Percentiles rank a stretch among this genome's conserved stretches.
These are phyloP conservation scores for Haplosporangium sp. DNA, from an alignment of 371 early-diverging fungal species.

Conservation along the genomic window DNA sequence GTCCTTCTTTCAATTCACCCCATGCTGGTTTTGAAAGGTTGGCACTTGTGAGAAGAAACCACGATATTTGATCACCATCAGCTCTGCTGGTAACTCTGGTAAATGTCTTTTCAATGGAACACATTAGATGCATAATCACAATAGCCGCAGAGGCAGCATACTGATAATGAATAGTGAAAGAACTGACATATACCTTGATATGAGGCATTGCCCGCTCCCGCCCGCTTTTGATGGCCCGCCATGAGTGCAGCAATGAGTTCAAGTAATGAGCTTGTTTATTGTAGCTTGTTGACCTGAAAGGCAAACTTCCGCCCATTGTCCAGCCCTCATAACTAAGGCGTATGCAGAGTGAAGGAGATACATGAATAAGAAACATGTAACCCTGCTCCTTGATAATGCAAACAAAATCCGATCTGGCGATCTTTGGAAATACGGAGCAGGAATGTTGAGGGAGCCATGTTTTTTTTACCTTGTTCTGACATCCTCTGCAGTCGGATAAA, in stretches of 20 bases:
- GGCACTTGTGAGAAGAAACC: slow-evolving; percentile 67
- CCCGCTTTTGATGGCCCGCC: slow-evolving; percentile 62
- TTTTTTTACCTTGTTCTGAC: slow-evolving; percentile 64
- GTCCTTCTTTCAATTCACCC: slow-evolving; percentile 27
- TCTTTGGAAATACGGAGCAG: no score
- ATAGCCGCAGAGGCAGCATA: no score
- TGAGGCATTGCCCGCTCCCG: slow-evolving; percentile 73
- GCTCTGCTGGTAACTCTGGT: slow-evolving; percentile 48
- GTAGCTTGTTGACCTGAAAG: slow-evolving; percentile 60
- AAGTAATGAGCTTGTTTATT: slow-evolving; percentile 61
- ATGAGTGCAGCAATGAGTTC: slow-evolving; percentile 58
- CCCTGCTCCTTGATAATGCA: background rate
- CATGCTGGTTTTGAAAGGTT: slow-evolving; percentile 63
- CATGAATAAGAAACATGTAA: background rate
- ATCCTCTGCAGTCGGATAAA: slow-evolving; percentile 72
- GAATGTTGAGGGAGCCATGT: no score
- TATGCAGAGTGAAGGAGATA: background rate
- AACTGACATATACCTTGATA: slow-evolving; percentile 57
- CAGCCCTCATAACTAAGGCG: slow-evolving; percentile 60
- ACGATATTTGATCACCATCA: slow-evolving; percentile 57
- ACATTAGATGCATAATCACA: slow-evolving; percentile 11
- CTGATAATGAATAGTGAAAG: no score
- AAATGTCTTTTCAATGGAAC: slow-evolving; percentile 53
- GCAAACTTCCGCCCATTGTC: slow-evolving; percentile 62
- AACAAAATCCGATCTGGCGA: background rate